Evolutionary conservation across 2,329 filamentous ascomycete species (phyloP).

Genomic region (Beauveria bassiana): DNA sequence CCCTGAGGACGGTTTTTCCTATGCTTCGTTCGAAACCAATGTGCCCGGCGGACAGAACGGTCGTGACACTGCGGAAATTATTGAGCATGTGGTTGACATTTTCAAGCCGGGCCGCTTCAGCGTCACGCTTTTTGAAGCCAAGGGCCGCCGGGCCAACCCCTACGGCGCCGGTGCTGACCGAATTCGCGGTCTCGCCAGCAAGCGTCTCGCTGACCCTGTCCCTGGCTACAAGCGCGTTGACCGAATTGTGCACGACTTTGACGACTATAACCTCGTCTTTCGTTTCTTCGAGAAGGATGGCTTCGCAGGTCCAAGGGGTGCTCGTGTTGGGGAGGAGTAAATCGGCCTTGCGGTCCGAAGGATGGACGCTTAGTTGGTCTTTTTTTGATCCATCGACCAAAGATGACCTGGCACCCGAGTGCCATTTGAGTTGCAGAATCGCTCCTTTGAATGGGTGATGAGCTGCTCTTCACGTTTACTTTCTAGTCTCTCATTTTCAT

Average conservation of each 20-base stretch:
- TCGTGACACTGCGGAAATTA: slow-evolving; percentile 80
- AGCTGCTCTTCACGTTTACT: background rate
- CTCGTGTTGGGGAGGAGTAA: slow-evolving; percentile 45
- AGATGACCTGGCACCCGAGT: background rate
- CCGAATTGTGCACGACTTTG: slow-evolving; percentile 92
- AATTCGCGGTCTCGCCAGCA: slow-evolving; percentile 28
- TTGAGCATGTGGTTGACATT: slow-evolving; percentile 89
- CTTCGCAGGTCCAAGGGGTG: slow-evolving; percentile 50
- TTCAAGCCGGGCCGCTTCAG: slow-evolving; percentile 98
- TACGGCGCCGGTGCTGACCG: slow-evolving; percentile 35
- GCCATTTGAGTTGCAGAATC: background rate
- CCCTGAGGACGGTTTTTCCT: slow-evolving; percentile 92
- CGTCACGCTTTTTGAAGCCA: slow-evolving; percentile 92
- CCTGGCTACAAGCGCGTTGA: slow-evolving; percentile 84
- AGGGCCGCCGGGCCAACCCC: slow-evolving; percentile 43
- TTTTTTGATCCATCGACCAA: background rate
- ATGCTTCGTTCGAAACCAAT: slow-evolving; percentile 97
- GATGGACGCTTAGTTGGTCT: background rate
- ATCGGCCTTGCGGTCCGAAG: background rate
- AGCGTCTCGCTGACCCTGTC: slow-evolving; percentile 65
- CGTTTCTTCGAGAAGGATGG: slow-evolving; percentile 90
- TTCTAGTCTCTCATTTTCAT: background rate
- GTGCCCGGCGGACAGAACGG: slow-evolving; percentile 84
- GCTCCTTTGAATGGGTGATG: background rate
- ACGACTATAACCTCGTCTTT: slow-evolving; percentile 95